phyloP scores from a whole-genome alignment of 257 asterid species.

The Solanum clarkiae region DNA sequence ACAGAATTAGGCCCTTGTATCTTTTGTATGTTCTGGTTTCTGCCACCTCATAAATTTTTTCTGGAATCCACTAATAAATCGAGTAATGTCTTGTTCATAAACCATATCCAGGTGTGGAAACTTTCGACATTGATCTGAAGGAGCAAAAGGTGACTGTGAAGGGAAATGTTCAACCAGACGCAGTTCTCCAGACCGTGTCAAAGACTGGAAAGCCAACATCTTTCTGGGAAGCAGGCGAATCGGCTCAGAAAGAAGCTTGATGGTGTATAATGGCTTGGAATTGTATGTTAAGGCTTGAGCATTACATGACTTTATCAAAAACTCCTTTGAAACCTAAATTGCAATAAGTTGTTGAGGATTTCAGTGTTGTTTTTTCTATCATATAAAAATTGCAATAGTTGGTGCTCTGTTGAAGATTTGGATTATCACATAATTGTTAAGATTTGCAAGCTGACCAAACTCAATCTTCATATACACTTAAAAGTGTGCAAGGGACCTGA shows the following conservation, averaged over 20 bases:
- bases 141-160: conserved; percentile 83
- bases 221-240: conserved; percentile 59
- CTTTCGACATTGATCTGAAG: conserved; percentile 68
- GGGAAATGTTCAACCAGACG: conserved; percentile 72
- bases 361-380: neutral
- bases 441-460: no score
- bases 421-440: no score
- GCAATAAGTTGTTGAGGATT: neutral
- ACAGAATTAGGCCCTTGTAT: neutral
- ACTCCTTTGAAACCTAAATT: neutral
- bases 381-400: no score
- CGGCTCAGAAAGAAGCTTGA: neutral
- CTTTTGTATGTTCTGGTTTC: neutral
- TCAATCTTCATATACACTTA: no score
- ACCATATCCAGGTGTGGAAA: conserved; percentile 49
- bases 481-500: no score
- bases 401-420: no score
- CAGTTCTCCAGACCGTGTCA: conserved; percentile 77
- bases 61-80: neutral
- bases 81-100: neutral
- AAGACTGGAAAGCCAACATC: conserved; percentile 85
- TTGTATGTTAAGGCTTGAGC: neutral
- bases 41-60: neutral
- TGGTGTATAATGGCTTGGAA: neutral
- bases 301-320: neutral